Conservation (phyloP, 306 rosid species). For the Acacia acuminata region DNA sequence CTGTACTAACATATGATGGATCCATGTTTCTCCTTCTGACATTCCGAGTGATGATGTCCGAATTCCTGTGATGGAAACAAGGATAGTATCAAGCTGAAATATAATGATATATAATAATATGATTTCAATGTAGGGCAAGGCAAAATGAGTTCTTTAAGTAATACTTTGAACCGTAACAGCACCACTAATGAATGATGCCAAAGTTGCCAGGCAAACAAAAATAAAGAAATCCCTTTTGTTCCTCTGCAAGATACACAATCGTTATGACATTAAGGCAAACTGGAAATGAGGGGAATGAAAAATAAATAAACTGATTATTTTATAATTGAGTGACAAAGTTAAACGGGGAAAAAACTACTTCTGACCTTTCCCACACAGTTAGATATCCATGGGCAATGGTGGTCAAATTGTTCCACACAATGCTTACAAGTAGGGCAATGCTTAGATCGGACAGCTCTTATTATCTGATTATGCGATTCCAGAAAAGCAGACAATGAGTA, state of each 20-base stretch:
- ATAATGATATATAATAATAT: slow-evolving; percentile 24
- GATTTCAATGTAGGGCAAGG: slow-evolving; percentile 28
- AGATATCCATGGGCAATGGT: slow-evolving; percentile 99
- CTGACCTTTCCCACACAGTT: slow-evolving; percentile 97
- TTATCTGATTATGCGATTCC: slow-evolving; percentile 63
- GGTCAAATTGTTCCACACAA: slow-evolving; percentile 97
- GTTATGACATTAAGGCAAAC: slow-evolving; percentile 29
- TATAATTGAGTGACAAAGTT: slow-evolving; percentile 23
- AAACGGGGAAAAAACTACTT: neutral
- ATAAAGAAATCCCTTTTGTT: slow-evolving; percentile 90
- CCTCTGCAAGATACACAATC: slow-evolving; percentile 68
- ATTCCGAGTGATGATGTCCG: slow-evolving; percentile 52
- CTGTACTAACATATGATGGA: slow-evolving; percentile 51
- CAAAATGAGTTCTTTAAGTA: slow-evolving; percentile 38
- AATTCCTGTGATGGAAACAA: slow-evolving; percentile 62
- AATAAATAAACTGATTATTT: neutral
- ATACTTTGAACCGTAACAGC: slow-evolving; percentile 71
- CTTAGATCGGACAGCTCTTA: slow-evolving; percentile 93
- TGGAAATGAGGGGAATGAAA: slow-evolving; percentile 12
- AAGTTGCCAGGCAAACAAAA: slow-evolving; percentile 67
- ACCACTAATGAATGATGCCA: slow-evolving; percentile 52
- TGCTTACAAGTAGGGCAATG: slow-evolving; percentile 93
- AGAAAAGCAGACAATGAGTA: slow-evolving; percentile 40
- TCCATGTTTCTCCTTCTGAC: slow-evolving; percentile 66
- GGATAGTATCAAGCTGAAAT: slow-evolving; percentile 32